Evolutionary conservation across 306 rosid genomes (phyloP).

Genomic region (Lupinus albus): DNA sequence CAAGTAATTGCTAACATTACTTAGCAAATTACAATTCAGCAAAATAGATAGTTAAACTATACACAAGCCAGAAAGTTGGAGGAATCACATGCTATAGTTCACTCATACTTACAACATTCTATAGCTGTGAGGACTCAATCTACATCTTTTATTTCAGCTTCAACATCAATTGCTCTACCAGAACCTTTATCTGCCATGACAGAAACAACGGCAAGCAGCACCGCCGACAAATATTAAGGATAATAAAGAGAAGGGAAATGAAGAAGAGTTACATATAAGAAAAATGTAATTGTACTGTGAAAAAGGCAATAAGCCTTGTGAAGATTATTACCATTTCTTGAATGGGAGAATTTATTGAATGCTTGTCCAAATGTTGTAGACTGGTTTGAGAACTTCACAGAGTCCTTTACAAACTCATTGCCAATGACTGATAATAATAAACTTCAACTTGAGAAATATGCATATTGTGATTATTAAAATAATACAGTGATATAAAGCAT

Average conservation of each 20-base stretch:
- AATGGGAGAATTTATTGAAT: constrained; percentile 61
- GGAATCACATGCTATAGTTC: neutral
- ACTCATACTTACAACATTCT: constrained; percentile 40
- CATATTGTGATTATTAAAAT: neutral
- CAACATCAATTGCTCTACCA: constrained; percentile 70
- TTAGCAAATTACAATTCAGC: constrained; percentile 14
- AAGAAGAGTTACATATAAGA: neutral
- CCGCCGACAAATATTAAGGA: constrained; percentile 15
- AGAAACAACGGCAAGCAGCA: neutral
- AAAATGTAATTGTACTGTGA: constrained; percentile 1
- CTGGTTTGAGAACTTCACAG: constrained; percentile 77
- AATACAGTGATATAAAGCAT: constrained; percentile 14
- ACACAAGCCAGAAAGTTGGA: neutral
- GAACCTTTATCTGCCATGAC: constrained; percentile 68
- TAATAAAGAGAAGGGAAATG: neutral
- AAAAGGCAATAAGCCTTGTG: constrained; percentile 9
- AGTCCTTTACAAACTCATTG: constrained; percentile 81
- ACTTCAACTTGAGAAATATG: constrained; percentile 35
- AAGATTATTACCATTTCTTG: constrained; percentile 65
- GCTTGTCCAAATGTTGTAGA: constrained; percentile 86
- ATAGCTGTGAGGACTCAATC: constrained; percentile 56
- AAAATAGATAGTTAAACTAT: neutral
- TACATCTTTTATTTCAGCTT: constrained; percentile 90
- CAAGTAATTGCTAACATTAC: constrained; percentile 12
- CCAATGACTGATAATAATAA: constrained; percentile 62